These are phyloP conservation scores for Oryza punctata DNA, from an alignment of 176 grass and related monocot species.

Conservation along the genomic window DNA sequence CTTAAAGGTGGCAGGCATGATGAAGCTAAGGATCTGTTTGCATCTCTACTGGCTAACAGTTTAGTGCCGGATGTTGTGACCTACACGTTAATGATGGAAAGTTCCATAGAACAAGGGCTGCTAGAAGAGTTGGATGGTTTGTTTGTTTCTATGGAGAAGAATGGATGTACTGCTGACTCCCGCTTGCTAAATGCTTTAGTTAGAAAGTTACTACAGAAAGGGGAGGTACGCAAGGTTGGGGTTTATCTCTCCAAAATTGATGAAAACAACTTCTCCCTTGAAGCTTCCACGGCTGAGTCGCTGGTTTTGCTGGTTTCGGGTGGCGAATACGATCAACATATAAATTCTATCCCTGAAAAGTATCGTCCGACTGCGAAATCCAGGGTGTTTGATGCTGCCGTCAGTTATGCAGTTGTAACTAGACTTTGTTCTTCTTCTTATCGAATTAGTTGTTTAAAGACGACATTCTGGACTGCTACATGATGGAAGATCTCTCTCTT, in stretches of 20 bases:
- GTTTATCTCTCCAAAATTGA: slow-evolving; percentile 2
- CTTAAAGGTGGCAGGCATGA: neutral
- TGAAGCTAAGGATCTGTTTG: slow-evolving; percentile 1
- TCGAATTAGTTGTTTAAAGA: neutral
- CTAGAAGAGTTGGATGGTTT: neutral
- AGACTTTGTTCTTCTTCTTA: neutral
- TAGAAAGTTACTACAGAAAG: neutral
- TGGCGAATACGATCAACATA: neutral
- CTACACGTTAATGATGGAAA: neutral
- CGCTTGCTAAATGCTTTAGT: slow-evolving; percentile 23
- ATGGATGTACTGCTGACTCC: neutral
- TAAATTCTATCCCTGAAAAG: neutral
- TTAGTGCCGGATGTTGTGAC: neutral
- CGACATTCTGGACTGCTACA: neutral
- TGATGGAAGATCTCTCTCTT: neutral
- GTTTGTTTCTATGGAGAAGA: slow-evolving; percentile 14
- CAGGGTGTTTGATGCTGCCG: neutral
- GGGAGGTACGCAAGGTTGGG: neutral
- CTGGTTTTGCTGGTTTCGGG: neutral
- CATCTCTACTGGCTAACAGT: neutral
- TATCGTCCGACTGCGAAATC: neutral
- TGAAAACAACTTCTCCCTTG: neutral
- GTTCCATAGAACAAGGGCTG: neutral
- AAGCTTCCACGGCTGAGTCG: neutral
- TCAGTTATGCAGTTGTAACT: neutral